These are phyloP conservation scores for Boletus tomentosulus DNA, from an alignment of 768 basidiomycete genomes.

Conservation along the genomic window DNA sequence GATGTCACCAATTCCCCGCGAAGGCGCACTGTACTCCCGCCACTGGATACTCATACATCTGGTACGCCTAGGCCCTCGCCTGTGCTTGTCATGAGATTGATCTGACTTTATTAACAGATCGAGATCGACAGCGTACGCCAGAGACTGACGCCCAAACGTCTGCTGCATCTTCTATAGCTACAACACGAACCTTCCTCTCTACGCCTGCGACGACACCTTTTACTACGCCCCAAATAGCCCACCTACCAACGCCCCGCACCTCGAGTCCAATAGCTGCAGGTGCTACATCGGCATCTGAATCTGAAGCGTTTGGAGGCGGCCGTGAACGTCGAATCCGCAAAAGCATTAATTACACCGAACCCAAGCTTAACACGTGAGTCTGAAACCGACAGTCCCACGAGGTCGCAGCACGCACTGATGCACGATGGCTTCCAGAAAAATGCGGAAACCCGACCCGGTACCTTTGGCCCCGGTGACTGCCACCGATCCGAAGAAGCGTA, in stretches of 20 bases:
- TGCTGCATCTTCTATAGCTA: constrained; percentile 31
- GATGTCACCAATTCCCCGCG: constrained; percentile 61
- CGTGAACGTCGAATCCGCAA: constrained; percentile 61
- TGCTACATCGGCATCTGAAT: constrained; percentile 31
- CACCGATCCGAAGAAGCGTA: constrained; percentile 41
- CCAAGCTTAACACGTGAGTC: constrained; percentile 82
- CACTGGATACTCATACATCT: constrained; percentile 34
- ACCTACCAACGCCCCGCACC: constrained; percentile 47
- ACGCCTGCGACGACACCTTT: constrained; percentile 43
- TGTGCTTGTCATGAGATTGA: constrained; percentile 1
- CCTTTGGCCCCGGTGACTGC: constrained; percentile 33
- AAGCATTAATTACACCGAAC: constrained; percentile 84
- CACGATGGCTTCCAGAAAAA: constrained; percentile 53
- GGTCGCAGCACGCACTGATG: constrained; percentile 6
- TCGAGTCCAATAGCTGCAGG: constrained; percentile 43
- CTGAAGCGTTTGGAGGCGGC: constrained; percentile 29
- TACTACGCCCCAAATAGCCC: constrained; percentile 31
- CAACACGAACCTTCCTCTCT: constrained; percentile 38
- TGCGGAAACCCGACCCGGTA: constrained; percentile 76
- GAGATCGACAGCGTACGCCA: constrained; percentile 34
- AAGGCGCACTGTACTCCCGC: constrained; percentile 32
- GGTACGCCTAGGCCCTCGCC: constrained; percentile 25
- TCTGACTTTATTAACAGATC: constrained; percentile 28
- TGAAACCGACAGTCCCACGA: neutral
- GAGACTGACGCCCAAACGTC: constrained; percentile 37